Percentiles rank a stretch among this genome's conserved stretches.
phyloP scores from a whole-genome alignment of 768 basidiomycete species.

The Paxillus involutus region DNA sequence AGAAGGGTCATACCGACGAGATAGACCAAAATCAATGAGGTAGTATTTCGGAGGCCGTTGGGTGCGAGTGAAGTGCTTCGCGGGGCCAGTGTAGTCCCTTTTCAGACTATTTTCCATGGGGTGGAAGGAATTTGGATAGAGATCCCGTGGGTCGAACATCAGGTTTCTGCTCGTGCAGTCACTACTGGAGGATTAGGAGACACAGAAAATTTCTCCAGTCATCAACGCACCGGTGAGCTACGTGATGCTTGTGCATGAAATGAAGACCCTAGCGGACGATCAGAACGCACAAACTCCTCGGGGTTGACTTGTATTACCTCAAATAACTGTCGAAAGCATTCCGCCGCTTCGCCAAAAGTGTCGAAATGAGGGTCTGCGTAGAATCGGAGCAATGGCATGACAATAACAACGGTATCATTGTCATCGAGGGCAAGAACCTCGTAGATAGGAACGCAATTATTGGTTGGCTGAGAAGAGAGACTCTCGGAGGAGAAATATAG shows the following conservation, averaged over 20 bases:
- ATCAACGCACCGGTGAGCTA: slow-evolving; percentile 31
- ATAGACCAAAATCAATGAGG: slow-evolving; percentile 38
- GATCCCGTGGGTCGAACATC: too few species aligned
- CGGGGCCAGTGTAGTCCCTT: slow-evolving; percentile 15
- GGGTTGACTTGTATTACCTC: slow-evolving; percentile 11
- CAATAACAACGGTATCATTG: slow-evolving; percentile 12
- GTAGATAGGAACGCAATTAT: slow-evolving; percentile 28
- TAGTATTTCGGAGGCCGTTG: slow-evolving; percentile 30
- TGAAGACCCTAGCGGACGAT: slow-evolving; percentile 27
- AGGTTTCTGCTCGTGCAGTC: too few species aligned
- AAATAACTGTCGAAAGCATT: slow-evolving; percentile 24
- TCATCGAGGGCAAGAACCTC: slow-evolving; percentile 10
- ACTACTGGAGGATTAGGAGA: too few species aligned
- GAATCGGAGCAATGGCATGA: slow-evolving; percentile 24
- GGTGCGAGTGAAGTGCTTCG: slow-evolving; percentile 31
- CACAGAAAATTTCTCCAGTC: neutral
- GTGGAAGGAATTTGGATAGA: slow-evolving; percentile 20
- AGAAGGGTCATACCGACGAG: slow-evolving; percentile 27
- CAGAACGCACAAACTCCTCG: neutral
- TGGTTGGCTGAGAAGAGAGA: slow-evolving; percentile 6
- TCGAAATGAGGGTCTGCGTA: slow-evolving; percentile 19
- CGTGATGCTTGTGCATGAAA: slow-evolving; percentile 37
- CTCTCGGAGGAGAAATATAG: slow-evolving; percentile 15
- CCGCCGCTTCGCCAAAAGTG: slow-evolving; percentile 23
- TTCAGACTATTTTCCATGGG: slow-evolving; percentile 9